Conservation (phyloP, 1,284 basidiomycete species). For the Trichosporon sp. region DNA sequence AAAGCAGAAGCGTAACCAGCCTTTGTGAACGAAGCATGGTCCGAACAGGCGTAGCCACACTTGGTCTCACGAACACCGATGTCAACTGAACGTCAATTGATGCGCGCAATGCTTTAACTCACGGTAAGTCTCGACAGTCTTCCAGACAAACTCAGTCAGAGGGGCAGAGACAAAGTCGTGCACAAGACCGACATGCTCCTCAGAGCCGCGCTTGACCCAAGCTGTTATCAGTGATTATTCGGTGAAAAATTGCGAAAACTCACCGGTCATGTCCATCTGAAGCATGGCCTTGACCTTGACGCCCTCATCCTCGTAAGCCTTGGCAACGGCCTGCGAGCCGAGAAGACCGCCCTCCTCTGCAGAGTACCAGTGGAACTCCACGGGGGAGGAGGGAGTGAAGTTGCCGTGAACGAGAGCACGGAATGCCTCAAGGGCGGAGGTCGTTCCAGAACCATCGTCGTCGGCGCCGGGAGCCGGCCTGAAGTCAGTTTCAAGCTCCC, state of each 20-base stretch:
- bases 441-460: conserved; percentile 87
- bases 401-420: conserved; percentile 70
- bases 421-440: conserved; percentile 86
- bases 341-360: conserved; percentile 94
- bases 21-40: conserved; percentile 71
- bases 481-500: conserved; percentile 49
- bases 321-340: conserved; percentile 85
- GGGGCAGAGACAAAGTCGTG: conserved; percentile 73
- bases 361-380: conserved; percentile 96
- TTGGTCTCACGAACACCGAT: conserved; percentile 51
- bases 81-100: conserved; percentile 27
- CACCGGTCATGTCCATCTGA: conserved; percentile 66
- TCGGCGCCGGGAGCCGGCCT: conserved; percentile 68
- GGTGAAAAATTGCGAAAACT: not conserved
- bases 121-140: conserved; percentile 63
- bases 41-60: conserved; percentile 93
- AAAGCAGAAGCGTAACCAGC: conserved; percentile 78
- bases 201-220: conserved; percentile 85
- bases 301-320: conserved; percentile 61
- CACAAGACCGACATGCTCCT: conserved; percentile 84
- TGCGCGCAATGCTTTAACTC: conserved; percentile 10
- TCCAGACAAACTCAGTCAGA: conserved; percentile 69
- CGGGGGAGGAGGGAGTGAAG: conserved; percentile 64
- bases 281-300: conserved; percentile 81
- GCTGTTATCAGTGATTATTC: conserved; percentile 55